Conservation (phyloP, 257 asterid species). For the Mentha longifolia region DNA sequence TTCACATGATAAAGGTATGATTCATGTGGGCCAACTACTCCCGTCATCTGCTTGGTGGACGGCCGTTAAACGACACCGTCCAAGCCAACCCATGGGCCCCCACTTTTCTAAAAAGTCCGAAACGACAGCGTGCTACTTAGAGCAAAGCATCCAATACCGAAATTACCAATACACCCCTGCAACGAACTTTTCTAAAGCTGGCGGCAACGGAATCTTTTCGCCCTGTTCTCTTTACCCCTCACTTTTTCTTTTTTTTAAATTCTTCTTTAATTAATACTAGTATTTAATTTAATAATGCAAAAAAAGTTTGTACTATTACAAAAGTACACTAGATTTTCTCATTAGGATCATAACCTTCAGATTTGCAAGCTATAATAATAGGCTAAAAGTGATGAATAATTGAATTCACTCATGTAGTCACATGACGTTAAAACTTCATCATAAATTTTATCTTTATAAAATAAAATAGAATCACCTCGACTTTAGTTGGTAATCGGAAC, state of each 20-base stretch:
- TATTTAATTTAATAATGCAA: neutral
- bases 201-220: conserved; percentile 7
- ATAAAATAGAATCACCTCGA: neutral
- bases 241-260: neutral
- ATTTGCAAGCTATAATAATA: conserved; percentile 15
- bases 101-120: conserved; percentile 29
- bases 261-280: neutral
- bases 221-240: neutral
- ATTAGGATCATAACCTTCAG: conserved; percentile 17
- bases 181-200: conserved; percentile 34
- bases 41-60: conserved; percentile 26
- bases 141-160: conserved; percentile 22
- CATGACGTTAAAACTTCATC: neutral
- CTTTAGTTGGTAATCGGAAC: neutral
- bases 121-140: conserved; percentile 36
- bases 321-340: conserved; percentile 30
- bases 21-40: conserved; percentile 46
- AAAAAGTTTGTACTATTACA: neutral
- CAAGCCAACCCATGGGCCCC: conserved; percentile 37
- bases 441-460: neutral
- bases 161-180: conserved; percentile 34
- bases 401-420: neutral
- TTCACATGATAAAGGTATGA: conserved; percentile 31
- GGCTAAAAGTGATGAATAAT: neutral
- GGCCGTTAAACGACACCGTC: conserved; percentile 46